Evolutionary conservation across 2,329 filamentous ascomycete genomes (phyloP).

Genomic region (Pseudocercospora fuligena): DNA sequence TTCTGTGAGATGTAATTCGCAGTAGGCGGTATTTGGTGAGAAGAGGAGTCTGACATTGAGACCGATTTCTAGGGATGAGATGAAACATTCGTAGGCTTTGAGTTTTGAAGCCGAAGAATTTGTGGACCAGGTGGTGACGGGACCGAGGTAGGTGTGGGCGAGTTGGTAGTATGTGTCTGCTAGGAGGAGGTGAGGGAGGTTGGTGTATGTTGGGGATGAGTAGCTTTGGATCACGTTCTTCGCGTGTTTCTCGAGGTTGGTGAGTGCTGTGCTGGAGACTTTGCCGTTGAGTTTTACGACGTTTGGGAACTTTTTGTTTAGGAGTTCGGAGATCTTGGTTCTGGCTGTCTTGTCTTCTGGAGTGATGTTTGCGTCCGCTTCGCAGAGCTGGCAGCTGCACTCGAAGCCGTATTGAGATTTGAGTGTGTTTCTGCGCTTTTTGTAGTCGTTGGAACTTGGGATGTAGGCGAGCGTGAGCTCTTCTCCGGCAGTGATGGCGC

Average conservation of each 20-base stretch:
- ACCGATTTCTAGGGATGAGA: not conserved
- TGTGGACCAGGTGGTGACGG: not conserved
- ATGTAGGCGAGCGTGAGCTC: conserved; percentile 47
- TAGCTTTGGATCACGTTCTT: not conserved
- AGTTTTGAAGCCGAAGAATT: not conserved
- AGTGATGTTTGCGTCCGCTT: not conserved
- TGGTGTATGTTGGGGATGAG: not conserved
- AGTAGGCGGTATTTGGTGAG: not conserved
- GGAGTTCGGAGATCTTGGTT: not conserved
- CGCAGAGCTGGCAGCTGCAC: conserved; percentile 1
- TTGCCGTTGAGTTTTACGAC: not conserved
- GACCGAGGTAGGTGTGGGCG: conserved; percentile 3
- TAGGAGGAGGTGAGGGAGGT: not conserved
- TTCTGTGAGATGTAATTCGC: not conserved
- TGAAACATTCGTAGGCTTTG: conserved; percentile 6
- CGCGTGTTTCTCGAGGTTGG: not conserved
- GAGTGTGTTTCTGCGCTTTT: conserved; percentile 10
- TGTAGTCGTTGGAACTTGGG: conserved; percentile 13
- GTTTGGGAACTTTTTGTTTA: not conserved
- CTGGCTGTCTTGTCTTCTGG: not conserved
- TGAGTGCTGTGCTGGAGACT: not conserved
- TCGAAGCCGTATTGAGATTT: conserved; percentile 16
- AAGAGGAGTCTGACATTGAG: not conserved
- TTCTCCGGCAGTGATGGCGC: conserved; percentile 48
- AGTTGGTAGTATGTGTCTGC: not conserved